phyloP scores from a whole-genome alignment of 805 yeast genomes.

The Ogataea haglerorum region DNA sequence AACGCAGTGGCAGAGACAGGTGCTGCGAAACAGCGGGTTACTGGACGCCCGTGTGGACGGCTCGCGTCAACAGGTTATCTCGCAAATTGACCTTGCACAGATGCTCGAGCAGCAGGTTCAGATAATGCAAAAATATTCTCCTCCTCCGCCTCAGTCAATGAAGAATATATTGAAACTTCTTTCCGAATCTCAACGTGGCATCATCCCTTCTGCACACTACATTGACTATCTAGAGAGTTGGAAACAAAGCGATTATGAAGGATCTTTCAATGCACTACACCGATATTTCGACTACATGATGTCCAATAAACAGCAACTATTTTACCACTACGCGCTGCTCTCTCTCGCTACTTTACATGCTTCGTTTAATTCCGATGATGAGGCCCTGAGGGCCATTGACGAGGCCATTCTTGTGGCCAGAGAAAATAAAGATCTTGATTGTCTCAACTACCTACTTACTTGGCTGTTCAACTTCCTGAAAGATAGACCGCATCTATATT shows the following conservation, averaged over 20 bases:
- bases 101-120: conserved; percentile 53
- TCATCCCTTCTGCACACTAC: conserved; percentile 48
- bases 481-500: conserved; percentile 54
- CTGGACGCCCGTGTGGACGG: neutral
- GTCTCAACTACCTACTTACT: conserved; percentile 67
- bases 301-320: conserved; percentile 57
- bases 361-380: conserved; percentile 59
- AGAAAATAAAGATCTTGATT: conserved; percentile 72
- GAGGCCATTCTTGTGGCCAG: conserved; percentile 88
- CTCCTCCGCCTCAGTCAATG: conserved; percentile 45
- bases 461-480: conserved; percentile 73
- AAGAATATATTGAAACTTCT: conserved; percentile 40
- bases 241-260: conserved; percentile 58
- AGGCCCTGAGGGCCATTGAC: conserved; percentile 74
- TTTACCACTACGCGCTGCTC: conserved; percentile 74
- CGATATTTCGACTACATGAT: conserved; percentile 72
- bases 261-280: conserved; percentile 54
- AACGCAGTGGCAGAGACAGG: conserved; percentile 10
- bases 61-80: conserved; percentile 35
- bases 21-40: conserved; percentile 13
- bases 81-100: conserved; percentile 49
- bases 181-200: conserved; percentile 44
- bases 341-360: conserved; percentile 71
- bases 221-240: conserved; percentile 59
- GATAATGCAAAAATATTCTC: conserved; percentile 49